These are phyloP conservation scores for Sphaerosporella brunnea DNA, from an alignment of 495 filamentous ascomycete species.

Conservation along the genomic window DNA sequence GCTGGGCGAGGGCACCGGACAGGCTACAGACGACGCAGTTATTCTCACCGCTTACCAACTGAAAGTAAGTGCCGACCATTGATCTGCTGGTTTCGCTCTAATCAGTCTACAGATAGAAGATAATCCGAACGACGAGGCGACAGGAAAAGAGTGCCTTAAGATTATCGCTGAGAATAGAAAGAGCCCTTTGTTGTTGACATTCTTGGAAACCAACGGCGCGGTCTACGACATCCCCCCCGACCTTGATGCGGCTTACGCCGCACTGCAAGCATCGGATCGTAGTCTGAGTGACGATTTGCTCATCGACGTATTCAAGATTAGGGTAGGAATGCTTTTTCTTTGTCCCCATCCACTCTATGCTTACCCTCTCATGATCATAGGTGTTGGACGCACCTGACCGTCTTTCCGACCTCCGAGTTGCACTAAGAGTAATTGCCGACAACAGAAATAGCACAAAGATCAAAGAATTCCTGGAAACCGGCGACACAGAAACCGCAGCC, in stretches of 20 bases:
- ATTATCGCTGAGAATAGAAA: conserved; percentile 21
- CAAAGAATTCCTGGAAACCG: conserved; percentile 20
- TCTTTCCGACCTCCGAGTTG: conserved; percentile 14
- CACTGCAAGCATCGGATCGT: conserved; percentile 16
- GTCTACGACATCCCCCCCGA: conserved; percentile 20
- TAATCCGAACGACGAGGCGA: conserved; percentile 18
- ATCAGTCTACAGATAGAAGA: conserved; percentile 16
- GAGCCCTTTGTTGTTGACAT: conserved; percentile 16
- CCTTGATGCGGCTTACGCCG: conserved; percentile 15
- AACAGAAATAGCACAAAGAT: conserved; percentile 19
- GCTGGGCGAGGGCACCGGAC: conserved; percentile 8
- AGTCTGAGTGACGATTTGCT: conserved; percentile 18
- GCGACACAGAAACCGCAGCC: conserved; percentile 9
- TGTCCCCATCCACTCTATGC: neutral
- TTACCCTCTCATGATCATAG: conserved; percentile 9
- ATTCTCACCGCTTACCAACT: conserved; percentile 22
- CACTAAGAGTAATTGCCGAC: conserved; percentile 18
- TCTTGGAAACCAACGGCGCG: conserved; percentile 14
- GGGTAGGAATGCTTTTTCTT: conserved; percentile 10
- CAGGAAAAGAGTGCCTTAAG: conserved; percentile 20
- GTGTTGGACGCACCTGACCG: conserved; percentile 16
- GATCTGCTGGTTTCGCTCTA: neutral
- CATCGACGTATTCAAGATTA: conserved; percentile 19
- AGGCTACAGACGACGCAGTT: conserved; percentile 15
- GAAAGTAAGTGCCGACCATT: neutral